Evolutionary conservation across 2,329 filamentous ascomycete species (phyloP), one percentile per base, ranked within the genome.

Genomic region (Mycosphaerella sp.): DNA sequence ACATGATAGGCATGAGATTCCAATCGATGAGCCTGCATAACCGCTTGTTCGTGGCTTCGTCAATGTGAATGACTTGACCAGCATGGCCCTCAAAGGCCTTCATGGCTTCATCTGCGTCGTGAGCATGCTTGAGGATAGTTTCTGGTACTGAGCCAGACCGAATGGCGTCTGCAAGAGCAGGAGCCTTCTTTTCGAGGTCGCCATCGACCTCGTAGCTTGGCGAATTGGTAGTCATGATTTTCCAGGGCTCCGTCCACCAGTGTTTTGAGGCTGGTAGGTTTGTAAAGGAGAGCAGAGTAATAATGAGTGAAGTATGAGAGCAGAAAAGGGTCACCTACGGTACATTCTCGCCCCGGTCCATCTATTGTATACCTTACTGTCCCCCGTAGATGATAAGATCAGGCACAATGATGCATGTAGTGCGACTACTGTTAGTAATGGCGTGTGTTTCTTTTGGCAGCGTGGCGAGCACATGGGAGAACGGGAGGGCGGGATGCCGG

Each of bases 91-190:
- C 72, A 59, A 82, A 78, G 2, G 78, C 80, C 60, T 81, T 79
- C 74, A 83, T 72, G 29, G 81, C 81, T 54, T 81, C 79, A 61
- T 84, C 81, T 29, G 76, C 80, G 74, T 83, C 79, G 51, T 80
- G 74, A 1, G 76, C 73, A 61, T 81, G 79, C 60, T 79, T 74
- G 51, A 77, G 64, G 34, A 78, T 67, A 6, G 65, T 71, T n/a
- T 63, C 63, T 8, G 59, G 62, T 4, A 69, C 63, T 14, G 58
- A 64, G 12, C 64, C 67, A 46, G 55, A 59, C 4, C 63, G 55
- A 7, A 67, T 60, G 3, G 67, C 62, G 43, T 65, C 63, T 10
- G 60, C 62, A 11, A 63, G 48, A 11, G 40, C 53, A 6, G 66
- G 56, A 2, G 65, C 34, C 4, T 62, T 55, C 56, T 65, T 62